Evolutionary conservation across 2,329 filamentous ascomycete genomes (phyloP), one percentile per base, ranked within the genome.

Genomic region (Penicillium crustosum): DNA sequence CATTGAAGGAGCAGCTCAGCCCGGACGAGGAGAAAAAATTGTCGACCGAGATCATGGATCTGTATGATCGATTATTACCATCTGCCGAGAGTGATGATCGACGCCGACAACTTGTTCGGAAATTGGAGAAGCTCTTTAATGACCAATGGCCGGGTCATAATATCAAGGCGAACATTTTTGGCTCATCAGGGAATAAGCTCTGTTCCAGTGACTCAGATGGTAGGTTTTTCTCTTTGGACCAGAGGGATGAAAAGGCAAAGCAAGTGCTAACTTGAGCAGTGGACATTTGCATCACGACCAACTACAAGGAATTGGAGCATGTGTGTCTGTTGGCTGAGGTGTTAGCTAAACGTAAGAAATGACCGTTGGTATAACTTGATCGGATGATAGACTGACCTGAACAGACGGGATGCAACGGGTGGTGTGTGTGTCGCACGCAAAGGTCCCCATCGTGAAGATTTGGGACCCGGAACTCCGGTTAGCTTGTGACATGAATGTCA

Each of bases 401-500:
- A 50, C 68, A 96, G 93, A 91, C 79, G 93, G 93, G 39, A 99
- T 99, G 94, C 85, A 97, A 74, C 91, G 91, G 69, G 92, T 99
- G 1, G 90, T 97, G 25, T 99, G 94, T 73, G 91, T 97, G 52
- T 91, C 91, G 29, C 90, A 89, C 42, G 94, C 94, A 59, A 97
- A 97, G 76, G 94, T 99, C 15, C 93, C 94, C 4, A 99, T 99
- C 70, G 94, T 99, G 66, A 97, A 97, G 79, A 90, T 96, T 55
- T 99, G 94, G 93, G 94, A 99, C 73, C 94, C 94, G 3, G 91
- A 96, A 73, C 81, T 97, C 57, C 82, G 88, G 63, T 81, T 99
- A 50, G 90, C 92, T 17, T 97, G 93, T 74, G 94, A 99, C 73
- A 94, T 99, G 89, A 99, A 99, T 68, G 93, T 99, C 78, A 99